A percentile compares a stretch with the other conserved stretches of the same genome.
Evolutionary conservation across 108 stramenopile genomes (phyloP).

Genomic region (Nannochloropsis oceanica): DNA sequence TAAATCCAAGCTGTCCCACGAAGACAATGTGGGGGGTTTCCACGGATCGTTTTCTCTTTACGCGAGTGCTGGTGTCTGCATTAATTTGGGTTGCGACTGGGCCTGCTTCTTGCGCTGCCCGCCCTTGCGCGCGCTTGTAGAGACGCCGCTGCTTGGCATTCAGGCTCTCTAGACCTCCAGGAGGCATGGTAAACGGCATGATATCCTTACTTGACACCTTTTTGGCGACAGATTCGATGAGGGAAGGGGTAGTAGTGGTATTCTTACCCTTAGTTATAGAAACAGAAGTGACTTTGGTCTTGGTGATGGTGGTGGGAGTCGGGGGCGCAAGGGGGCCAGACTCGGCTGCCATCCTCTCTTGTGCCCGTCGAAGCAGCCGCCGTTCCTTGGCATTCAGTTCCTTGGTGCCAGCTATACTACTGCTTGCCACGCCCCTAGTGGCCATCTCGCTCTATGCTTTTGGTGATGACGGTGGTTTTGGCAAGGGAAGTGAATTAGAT

Average conservation of each 20-base stretch:
- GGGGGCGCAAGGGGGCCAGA: not conserved
- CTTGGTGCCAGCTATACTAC: not conserved
- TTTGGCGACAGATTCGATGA: not conserved
- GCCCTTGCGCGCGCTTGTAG: constrained; percentile 10
- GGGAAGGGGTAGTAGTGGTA: too few relatives aligned
- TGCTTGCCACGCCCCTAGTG: not conserved
- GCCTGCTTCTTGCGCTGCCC: not conserved
- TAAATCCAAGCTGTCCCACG: constrained; percentile 68
- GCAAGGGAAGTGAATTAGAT: not conserved
- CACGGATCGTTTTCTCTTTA: not conserved
- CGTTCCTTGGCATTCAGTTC: constrained; percentile 19
- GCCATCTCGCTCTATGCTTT: not conserved
- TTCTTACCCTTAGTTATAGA: too few relatives aligned
- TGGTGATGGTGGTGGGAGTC: not conserved
- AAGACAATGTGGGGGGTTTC: constrained; percentile 70
- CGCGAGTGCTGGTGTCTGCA: not conserved
- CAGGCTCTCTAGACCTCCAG: not conserved
- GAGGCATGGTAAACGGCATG: not conserved
- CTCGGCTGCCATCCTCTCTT: not conserved
- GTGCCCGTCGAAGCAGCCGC: constrained; percentile 12
- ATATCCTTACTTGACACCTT: not conserved
- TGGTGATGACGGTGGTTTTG: not conserved
- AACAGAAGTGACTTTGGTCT: not conserved
- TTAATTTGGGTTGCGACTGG: not conserved
- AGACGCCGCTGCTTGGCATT: constrained; percentile 26